Base-by-base conservation (phyloP, 2,329 filamentous ascomycete species). In the Graphilbum sp. region DNA sequence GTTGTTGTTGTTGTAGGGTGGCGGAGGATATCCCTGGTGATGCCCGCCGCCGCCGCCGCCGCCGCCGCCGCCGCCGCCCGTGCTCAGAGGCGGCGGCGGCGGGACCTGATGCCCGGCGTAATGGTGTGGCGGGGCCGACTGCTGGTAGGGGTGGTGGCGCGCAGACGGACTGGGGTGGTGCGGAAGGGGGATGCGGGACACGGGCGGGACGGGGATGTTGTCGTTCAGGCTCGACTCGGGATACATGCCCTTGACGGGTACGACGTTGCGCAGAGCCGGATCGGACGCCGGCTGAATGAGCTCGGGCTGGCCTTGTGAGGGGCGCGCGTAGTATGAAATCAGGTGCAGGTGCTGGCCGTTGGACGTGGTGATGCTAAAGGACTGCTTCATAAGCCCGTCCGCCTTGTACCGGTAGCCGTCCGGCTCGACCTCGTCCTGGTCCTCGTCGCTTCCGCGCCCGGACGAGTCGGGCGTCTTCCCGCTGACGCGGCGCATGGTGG, bases 301-400 rank as follows among this genome's bases (percentile, higher is more conserved):
- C 36, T 80, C 80, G 41, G 75, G 70, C 21, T 77, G 69, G 25
- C 74, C 73, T 4, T 81, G 74, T 41, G 84, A 75, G 21, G 83
- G 82, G 40, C 87, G 73, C 4, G 86, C 81, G 59, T 87, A 96
- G 62, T 98, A 98, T 50, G 88, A 95, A 61, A 98, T 98, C 37
- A 98, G 71, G 61, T 98, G 90, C 2, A 98, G 75, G 54, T 96
- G 90, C 51, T 95, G 86, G 46, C 85, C 52, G 29, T 69, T 77
- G 2, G 82, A 85, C 1, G 90, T 96, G 18, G 87, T 95, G 61
- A 98, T 96, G 62, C 88, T 96, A 67, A 96, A 98, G 0, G 90
- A 96, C 60, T 98, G 90, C 70, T 98, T 98, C 86, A 96, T 95
- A 4, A 98, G 70, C 1, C 90, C 90, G 51, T 98, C 90, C 10